Conservation (phyloP, 306 rosid genomes). For the Lathyrus oleraceus region DNA sequence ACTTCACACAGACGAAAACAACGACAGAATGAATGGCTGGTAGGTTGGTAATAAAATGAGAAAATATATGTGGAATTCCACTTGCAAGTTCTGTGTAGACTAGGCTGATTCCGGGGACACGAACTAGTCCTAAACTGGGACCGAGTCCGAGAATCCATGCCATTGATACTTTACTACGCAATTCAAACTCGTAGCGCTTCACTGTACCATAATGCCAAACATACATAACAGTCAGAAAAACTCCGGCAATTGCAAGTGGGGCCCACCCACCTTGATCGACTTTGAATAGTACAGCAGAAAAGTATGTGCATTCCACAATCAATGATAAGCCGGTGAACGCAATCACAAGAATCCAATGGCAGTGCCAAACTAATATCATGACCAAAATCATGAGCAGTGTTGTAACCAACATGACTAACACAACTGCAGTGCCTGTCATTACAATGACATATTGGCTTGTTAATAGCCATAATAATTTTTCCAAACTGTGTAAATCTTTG, state of each 20-base stretch:
- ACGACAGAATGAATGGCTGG: slow-evolving; percentile 96
- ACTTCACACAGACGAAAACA: slow-evolving; percentile 86
- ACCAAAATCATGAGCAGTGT: slow-evolving; percentile 78
- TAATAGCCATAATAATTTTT: neutral
- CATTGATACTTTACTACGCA: slow-evolving; percentile 94
- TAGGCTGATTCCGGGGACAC: slow-evolving; percentile 92
- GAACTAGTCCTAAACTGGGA: slow-evolving; percentile 92
- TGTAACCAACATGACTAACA: slow-evolving; percentile 85
- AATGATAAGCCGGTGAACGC: slow-evolving; percentile 63
- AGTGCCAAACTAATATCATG: slow-evolving; percentile 93
- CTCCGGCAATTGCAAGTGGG: slow-evolving; percentile 78
- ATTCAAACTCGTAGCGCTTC: slow-evolving; percentile 74
- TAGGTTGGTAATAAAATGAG: slow-evolving; percentile 94
- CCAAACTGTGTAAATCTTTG: too few species aligned
- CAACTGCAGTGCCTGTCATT: slow-evolving; percentile 83
- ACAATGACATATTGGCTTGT: slow-evolving; percentile 9
- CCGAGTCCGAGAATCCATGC: slow-evolving; percentile 99
- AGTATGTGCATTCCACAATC: slow-evolving; percentile 81
- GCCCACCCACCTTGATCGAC: slow-evolving; percentile 94
- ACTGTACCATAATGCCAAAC: slow-evolving; percentile 88
- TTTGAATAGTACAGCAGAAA: slow-evolving; percentile 86
- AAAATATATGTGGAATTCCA: slow-evolving; percentile 95
- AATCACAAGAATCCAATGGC: slow-evolving; percentile 83
- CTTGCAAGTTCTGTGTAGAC: slow-evolving; percentile 94
- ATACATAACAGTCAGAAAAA: slow-evolving; percentile 73